Percentiles rank a stretch among this genome's conserved stretches.
Evolutionary conservation across 1,139 yeast species (phyloP).

Genomic region (Suhomyces kunorum): DNA sequence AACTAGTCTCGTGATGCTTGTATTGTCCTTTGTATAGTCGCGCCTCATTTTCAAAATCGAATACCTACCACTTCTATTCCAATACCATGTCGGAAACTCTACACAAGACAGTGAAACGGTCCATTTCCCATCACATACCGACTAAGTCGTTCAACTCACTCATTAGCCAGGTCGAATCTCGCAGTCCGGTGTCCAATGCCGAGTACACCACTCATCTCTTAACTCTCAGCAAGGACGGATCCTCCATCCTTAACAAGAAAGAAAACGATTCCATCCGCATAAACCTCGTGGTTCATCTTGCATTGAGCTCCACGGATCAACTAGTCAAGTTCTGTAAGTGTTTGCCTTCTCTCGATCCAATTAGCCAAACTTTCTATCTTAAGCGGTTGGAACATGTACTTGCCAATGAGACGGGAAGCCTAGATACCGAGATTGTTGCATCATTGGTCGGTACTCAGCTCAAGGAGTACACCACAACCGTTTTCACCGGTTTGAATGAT

Average conservation of each 20-base stretch:
- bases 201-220: constrained; percentile 16
- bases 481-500: constrained; percentile 7
- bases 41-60: background rate
- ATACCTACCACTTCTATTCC: background rate
- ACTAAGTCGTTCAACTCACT: constrained; percentile 19
- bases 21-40: background rate
- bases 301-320: constrained; percentile 16
- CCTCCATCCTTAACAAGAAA: constrained; percentile 14
- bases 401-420: constrained; percentile 6
- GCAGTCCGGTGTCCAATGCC: constrained; percentile 17
- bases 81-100: constrained; percentile 11
- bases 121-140: constrained; percentile 18
- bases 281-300: constrained; percentile 15
- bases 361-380: constrained; percentile 19
- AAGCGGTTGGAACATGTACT: constrained; percentile 9
- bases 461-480: constrained; percentile 13
- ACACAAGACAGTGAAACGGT: constrained; percentile 18
- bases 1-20: background rate
- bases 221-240: constrained; percentile 16
- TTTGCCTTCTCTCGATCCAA: constrained; percentile 15
- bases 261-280: constrained; percentile 12
- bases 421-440: constrained; percentile 17
- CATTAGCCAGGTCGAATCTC: constrained; percentile 19
- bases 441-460: constrained; percentile 11
- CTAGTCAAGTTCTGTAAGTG: constrained; percentile 19